phyloP scores from a whole-genome alignment of 2,329 filamentous ascomycete genomes.

The Fusarium sp. region DNA sequence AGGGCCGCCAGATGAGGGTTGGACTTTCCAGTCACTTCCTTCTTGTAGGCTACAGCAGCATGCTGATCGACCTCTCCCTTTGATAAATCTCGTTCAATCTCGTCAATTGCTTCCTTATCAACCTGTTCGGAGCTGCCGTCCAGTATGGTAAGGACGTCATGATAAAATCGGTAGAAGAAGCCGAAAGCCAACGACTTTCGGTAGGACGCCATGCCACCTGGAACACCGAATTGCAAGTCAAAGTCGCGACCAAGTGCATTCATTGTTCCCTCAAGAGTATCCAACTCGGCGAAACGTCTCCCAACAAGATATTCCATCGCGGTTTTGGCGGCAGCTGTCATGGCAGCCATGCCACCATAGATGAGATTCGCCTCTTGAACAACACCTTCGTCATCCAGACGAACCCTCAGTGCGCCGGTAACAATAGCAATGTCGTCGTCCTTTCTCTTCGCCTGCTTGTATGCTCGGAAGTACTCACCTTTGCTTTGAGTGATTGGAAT shows the following conservation, averaged over 20 bases:
- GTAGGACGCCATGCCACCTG: conserved; percentile 97
- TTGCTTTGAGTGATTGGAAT: conserved; percentile 81
- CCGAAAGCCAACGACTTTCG: conserved; percentile 89
- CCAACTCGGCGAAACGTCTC: conserved; percentile 81
- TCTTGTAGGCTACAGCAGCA: conserved; percentile 80
- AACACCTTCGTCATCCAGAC: conserved; percentile 74
- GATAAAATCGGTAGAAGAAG: conserved; percentile 98
- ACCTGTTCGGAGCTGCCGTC: conserved; percentile 59
- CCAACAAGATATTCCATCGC: conserved; percentile 80
- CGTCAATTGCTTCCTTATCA: conserved; percentile 81
- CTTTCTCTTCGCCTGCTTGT: conserved; percentile 97
- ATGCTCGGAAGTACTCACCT: conserved; percentile 87
- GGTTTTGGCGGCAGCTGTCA: conserved; percentile 86
- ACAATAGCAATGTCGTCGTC: conserved; percentile 99
- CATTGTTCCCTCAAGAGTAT: conserved; percentile 91
- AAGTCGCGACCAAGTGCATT: conserved; percentile 91
- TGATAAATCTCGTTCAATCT: conserved; percentile 89
- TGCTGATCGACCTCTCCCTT: conserved; percentile 82
- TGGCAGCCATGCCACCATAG: conserved; percentile 95
- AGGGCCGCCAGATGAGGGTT: conserved; percentile 89
- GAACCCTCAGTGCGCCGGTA: conserved; percentile 84
- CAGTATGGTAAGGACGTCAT: conserved; percentile 80
- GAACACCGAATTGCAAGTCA: conserved; percentile 87
- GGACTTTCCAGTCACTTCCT: conserved; percentile 87
- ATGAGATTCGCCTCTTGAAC: conserved; percentile 84